Evolutionary conservation across 2,329 filamentous ascomycete genomes (phyloP).

Genomic region (Calcarisporium arbuscula): DNA sequence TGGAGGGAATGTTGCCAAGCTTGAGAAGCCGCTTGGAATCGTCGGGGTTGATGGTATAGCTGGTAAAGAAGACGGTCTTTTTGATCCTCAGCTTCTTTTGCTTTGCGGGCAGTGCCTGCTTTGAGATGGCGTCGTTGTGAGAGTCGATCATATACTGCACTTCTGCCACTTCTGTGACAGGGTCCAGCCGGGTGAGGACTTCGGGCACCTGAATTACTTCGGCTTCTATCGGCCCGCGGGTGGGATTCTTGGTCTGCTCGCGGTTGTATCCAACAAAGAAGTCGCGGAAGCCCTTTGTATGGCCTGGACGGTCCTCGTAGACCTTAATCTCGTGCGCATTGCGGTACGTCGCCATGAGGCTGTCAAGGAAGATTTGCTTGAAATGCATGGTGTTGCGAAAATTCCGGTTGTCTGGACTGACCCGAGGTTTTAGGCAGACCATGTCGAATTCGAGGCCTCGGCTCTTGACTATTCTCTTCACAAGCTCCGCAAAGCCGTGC

Average conservation of each 20-base stretch:
- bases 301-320: conserved; percentile 60
- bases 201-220: conserved; percentile 87
- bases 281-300: conserved; percentile 75
- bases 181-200: conserved; percentile 65
- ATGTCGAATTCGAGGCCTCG: conserved; percentile 83
- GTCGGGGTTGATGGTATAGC: conserved; percentile 71
- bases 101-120: conserved; percentile 26
- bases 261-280: conserved; percentile 77
- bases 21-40: conserved; percentile 68
- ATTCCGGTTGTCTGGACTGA: conserved; percentile 70
- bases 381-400: conserved; percentile 84
- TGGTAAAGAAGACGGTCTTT: conserved; percentile 85
- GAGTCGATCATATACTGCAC: conserved; percentile 84
- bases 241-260: conserved; percentile 38
- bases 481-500: conserved; percentile 65
- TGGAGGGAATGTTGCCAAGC: conserved; percentile 58
- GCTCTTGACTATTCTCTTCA: conserved; percentile 73
- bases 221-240: conserved; percentile 60
- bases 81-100: conserved; percentile 61
- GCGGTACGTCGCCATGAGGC: conserved; percentile 80
- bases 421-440: conserved; percentile 77
- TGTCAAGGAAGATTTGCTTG: conserved; percentile 78
- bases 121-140: conserved; percentile 59
- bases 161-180: conserved; percentile 71
- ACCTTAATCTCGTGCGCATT: conserved; percentile 75